These are phyloP conservation scores for Cyberlindnera suaveolens DNA, from an alignment of 805 yeast genomes.

Conservation along the genomic window DNA sequence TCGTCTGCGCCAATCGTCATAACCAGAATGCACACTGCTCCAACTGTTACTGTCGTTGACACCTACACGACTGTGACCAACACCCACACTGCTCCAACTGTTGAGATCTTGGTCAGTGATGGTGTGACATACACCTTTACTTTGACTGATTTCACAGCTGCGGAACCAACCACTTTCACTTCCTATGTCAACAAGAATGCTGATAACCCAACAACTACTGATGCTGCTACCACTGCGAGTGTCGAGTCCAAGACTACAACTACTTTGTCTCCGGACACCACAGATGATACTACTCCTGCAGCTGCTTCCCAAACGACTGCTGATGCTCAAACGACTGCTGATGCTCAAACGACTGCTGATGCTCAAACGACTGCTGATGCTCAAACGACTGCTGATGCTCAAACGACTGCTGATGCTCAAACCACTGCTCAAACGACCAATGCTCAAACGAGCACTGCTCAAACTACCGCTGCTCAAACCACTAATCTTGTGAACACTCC, in stretches of 20 bases:
- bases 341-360: constrained; percentile 3
- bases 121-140: constrained; percentile 34
- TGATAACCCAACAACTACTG: constrained; percentile 3
- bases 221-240: constrained; percentile 3
- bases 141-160: constrained; percentile 30
- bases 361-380: neutral
- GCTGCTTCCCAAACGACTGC: constrained; percentile 5
- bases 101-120: constrained; percentile 31
- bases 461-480: constrained; percentile 6
- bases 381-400: constrained; percentile 2
- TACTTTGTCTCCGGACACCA: constrained; percentile 17
- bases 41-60: constrained; percentile 40
- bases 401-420: constrained; percentile 6
- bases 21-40: constrained; percentile 52
- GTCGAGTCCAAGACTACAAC: constrained; percentile 11
- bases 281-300: neutral
- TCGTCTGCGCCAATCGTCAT: constrained; percentile 34
- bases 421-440: constrained; percentile 7
- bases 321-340: constrained; percentile 2
- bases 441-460: neutral
- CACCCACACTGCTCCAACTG: constrained; percentile 35
- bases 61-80: constrained; percentile 35
- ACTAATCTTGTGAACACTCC: constrained; percentile 13
- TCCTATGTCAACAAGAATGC: constrained; percentile 17
- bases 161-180: constrained; percentile 31